Percentiles rank a stretch among this genome's conserved stretches.
These are phyloP conservation scores for Pinus albicaulis DNA, from an alignment of 75 land plant species.

Conservation along the genomic window DNA sequence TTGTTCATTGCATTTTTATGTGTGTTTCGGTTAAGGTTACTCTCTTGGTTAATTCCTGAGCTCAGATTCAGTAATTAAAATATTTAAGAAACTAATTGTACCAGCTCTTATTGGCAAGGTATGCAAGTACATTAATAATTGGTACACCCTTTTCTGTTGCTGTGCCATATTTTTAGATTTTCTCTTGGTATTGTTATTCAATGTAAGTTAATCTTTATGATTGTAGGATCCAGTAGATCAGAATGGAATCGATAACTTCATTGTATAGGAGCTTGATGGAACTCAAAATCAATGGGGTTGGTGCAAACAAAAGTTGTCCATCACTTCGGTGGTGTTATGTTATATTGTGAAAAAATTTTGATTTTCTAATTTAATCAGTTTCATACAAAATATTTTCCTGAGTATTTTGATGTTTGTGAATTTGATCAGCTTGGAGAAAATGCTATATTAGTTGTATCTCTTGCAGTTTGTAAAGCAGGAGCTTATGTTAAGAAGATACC, in stretches of 20 bases:
- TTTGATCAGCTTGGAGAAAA: slow-evolving; percentile 86
- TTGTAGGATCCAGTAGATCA: slow-evolving; percentile 95
- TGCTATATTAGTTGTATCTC: slow-evolving; percentile 94
- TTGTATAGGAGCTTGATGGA: slow-evolving; percentile 95
- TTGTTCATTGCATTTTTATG: no score
- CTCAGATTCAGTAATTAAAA: no score
- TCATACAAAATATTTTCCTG: not conserved
- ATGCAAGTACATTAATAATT: slow-evolving; percentile 2
- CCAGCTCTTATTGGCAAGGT: slow-evolving; percentile 97
- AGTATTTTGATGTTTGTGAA: no score
- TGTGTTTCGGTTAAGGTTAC: no score
- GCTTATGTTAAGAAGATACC: slow-evolving; percentile 78
- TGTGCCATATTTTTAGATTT: not conserved
- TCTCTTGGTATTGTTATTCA: not conserved
- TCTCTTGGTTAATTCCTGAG: no score
- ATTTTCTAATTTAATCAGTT: not conserved
- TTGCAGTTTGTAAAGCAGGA: slow-evolving; percentile 99
- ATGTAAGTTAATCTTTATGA: not conserved
- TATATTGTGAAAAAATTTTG: not conserved
- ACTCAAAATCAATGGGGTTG: slow-evolving; percentile 98
- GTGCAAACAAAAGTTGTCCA: slow-evolving; percentile 96
- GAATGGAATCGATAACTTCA: slow-evolving; percentile 81
- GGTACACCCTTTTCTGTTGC: not conserved
- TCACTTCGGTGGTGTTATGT: not conserved
- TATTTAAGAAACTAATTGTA: no score